Percentiles rank a stretch among this genome's conserved stretches.
Conservation (phyloP, 2,329 filamentous ascomycete species). For the Penicillium verrucosum region DNA sequence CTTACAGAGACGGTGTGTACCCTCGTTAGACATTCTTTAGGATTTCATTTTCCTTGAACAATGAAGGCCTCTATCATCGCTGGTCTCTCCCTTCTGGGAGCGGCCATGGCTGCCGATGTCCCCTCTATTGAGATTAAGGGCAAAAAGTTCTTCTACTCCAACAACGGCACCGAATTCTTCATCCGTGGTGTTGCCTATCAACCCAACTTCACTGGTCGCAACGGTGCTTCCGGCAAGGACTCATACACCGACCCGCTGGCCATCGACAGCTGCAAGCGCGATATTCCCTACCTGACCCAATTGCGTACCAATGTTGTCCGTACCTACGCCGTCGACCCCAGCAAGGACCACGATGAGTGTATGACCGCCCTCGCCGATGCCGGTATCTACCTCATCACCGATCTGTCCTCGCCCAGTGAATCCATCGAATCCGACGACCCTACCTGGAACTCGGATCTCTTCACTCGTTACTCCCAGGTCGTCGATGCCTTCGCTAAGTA, state of each 20-base stretch:
- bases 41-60: conserved; percentile 24
- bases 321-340: conserved; percentile 88
- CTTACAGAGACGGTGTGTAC: background rate
- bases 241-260: conserved; percentile 81
- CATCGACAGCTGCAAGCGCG: conserved; percentile 68
- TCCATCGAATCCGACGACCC: conserved; percentile 85
- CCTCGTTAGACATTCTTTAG: conserved; percentile 13
- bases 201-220: conserved; percentile 59
- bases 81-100: conserved; percentile 52
- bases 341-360: conserved; percentile 72
- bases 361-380: conserved; percentile 78
- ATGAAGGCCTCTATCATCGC: conserved; percentile 57
- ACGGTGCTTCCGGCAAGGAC: conserved; percentile 38
- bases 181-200: conserved; percentile 96
- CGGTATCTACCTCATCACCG: conserved; percentile 93
- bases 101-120: conserved; percentile 51
- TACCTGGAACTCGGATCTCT: conserved; percentile 74
- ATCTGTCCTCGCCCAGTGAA: conserved; percentile 73
- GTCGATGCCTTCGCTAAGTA: conserved; percentile 79
- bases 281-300: conserved; percentile 75
- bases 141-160: conserved; percentile 85
- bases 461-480: conserved; percentile 76
- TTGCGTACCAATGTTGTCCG: conserved; percentile 90
- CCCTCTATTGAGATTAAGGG: conserved; percentile 65
- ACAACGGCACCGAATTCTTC: conserved; percentile 72